Conservation (phyloP, 2,329 filamentous ascomycete genomes). For the Pseudocercospora musae region DNA sequence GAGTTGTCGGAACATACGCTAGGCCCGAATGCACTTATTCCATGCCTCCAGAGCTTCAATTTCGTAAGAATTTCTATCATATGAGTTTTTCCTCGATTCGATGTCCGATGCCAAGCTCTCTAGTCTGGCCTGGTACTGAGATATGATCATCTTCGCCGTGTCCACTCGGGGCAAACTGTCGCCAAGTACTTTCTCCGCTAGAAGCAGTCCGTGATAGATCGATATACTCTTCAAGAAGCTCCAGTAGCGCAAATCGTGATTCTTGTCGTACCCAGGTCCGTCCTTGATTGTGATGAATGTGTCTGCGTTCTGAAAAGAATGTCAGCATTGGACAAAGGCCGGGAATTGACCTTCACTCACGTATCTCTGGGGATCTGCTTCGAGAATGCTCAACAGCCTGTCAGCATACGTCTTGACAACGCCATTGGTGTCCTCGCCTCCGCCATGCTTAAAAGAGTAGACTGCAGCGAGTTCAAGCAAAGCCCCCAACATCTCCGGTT, state of each 20-base stretch:
- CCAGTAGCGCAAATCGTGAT: conserved; percentile 9
- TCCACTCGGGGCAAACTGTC: conserved; percentile 32
- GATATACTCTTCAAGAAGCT: conserved; percentile 36
- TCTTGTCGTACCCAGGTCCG: not conserved
- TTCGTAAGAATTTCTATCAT: conserved; percentile 26
- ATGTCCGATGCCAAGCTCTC: conserved; percentile 23
- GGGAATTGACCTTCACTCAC: conserved; percentile 5
- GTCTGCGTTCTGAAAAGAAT: not conserved
- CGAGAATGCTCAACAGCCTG: conserved; percentile 37
- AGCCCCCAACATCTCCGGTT: conserved; percentile 41
- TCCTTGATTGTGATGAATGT: not conserved
- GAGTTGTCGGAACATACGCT: not conserved
- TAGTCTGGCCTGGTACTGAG: conserved; percentile 28
- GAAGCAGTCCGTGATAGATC: conserved; percentile 44
- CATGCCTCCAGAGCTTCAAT: conserved; percentile 29
- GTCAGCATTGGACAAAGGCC: not conserved
- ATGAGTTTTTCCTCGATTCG: conserved; percentile 18
- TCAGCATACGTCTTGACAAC: conserved; percentile 41
- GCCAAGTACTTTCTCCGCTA: conserved; percentile 42
- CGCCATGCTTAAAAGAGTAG: conserved; percentile 36
- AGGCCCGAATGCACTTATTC: conserved; percentile 24
- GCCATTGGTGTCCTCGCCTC: conserved; percentile 35
- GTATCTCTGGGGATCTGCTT: conserved; percentile 9
- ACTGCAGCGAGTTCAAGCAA: conserved; percentile 45
- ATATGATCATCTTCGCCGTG: conserved; percentile 23